A percentile compares a stretch with the other conserved stretches of the same genome.
phyloP scores from a whole-genome alignment of 352 stramenopile genomes.

The Phytopythium aichiense region DNA sequence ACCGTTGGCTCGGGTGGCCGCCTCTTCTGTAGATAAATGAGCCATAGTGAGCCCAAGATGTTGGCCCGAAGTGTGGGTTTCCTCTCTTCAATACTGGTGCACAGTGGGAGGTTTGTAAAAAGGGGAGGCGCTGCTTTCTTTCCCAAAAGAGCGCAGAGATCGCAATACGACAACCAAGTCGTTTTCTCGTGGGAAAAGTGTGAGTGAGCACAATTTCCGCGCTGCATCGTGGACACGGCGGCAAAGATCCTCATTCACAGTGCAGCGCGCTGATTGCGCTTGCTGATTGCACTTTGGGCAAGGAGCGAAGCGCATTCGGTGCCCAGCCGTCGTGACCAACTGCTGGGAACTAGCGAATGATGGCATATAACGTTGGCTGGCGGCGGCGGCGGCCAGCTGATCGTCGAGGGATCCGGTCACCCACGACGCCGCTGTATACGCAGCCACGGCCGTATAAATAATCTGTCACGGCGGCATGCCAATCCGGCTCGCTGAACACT shows the following conservation, averaged over 20 bases:
- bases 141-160: neutral
- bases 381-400: neutral
- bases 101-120: neutral
- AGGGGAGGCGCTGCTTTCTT: no score
- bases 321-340: neutral
- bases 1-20: neutral
- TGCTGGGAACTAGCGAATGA: neutral
- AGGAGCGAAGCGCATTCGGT: no score
- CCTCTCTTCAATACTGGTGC: slow-evolving; percentile 4
- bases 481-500: no score
- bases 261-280: neutral
- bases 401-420: neutral
- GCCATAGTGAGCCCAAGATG: neutral
- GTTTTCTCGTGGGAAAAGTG: neutral
- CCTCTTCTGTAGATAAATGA: neutral
- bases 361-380: neutral
- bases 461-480: neutral
- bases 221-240: no score
- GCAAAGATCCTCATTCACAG: no score
- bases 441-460: neutral
- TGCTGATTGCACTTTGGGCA: neutral
- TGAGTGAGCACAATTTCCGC: neutral
- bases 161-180: neutral
- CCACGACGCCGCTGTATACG: neutral
- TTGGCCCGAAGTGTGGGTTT: neutral